Base-by-base conservation (phyloP, 2,329 filamentous ascomycete species). In the Aspergillus chevalieri region DNA sequence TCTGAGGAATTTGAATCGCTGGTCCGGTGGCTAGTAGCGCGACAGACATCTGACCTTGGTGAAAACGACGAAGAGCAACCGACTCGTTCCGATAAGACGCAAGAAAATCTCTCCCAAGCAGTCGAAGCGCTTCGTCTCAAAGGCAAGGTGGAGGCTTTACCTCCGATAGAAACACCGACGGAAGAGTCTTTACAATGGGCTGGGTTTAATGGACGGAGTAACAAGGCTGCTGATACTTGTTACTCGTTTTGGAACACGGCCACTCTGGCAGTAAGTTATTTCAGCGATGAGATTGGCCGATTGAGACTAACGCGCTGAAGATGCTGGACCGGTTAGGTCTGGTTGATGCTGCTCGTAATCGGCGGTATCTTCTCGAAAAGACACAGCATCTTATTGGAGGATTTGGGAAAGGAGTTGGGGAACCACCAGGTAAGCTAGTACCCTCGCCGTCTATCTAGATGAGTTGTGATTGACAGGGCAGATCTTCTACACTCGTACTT, bases 171-270 rank as follows among this genome's bases (percentile, higher is more conserved):
- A 38, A 52, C 59, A 10, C 52, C 50, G 17, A 57, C 46, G 43
- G 60, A 47, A 36, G 63, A 61, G 46, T 64, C 61, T 53, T 65
- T 77, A 36, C 68, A 73, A 8, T 80, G 78, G 61, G 79, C 89
- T 1, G 93, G 91, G 8, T 90, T 94, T 71, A 95, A 94, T 62
- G 93, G 93, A 22, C 83, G 93, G 45, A 84, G 82, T 65, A 96
- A 95, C 73, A 98, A 98, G 69, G 79, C 85, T 44, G 87, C 88
- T 8, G 93, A 98, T 70, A 97, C 93, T 0, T 98, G 93, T 71
- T 98, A 98, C 68, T 86, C 83, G 19, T 98, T 92, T 77, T 98
- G 93, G 93, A 89, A 88, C 0, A 78, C 79, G 3, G 89, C 82
- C 2, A 82, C 89, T 46, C 66, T 80, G 46, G 65, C 68, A 51